Base-by-base conservation (phyloP, 352 stramenopile species). In the Globisporangium middletonii region DNA sequence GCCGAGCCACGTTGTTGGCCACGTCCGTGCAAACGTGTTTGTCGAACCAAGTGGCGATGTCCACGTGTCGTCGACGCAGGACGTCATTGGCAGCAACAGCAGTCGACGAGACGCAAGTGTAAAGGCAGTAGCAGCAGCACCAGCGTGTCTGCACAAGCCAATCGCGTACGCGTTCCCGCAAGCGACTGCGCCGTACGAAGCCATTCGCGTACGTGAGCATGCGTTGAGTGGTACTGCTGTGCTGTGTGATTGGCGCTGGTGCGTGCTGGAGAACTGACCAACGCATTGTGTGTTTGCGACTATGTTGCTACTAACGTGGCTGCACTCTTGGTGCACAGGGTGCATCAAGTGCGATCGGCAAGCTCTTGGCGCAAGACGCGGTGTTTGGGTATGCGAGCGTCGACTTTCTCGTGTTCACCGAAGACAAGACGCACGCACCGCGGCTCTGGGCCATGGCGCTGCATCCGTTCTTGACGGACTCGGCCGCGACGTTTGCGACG, bases 351-450 rank as follows among this genome's bases (percentile, higher is more conserved):
- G 80, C 80, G 11, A 68, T 93, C 27, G 80, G 69, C 7, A 55
- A 65, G 33, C 64, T 93, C 44, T 63, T 68, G 11, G 50, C 61
- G 0, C 63, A 71, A 0, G 60, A 81, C 26, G 62, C 62, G 11
- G 73, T 96, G 26, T 86, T 87, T 55, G 89, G 89, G 26, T 92
- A 96, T 63, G 70, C 77, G n/a, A 91, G 79, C 57, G 62, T 97
- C 9, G 79, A 96, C 54, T 88, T 86, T 52, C 59, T 89, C 8
- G 72, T 89, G 9, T 92, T 92, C 35, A 67, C 67, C 33, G 88
- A 96, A 50, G 67, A 67, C 47, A 69, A 71, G 23, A 79, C 57
- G 11, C 45, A 64, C 13, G 60, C 68, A 5, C 68, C 76, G 19
- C 74, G 83, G 28, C 59, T 97, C 7, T 95, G 83, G 83, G 84